phyloP scores from a whole-genome alignment of 805 yeast species.

The Candida gorgasii region DNA sequence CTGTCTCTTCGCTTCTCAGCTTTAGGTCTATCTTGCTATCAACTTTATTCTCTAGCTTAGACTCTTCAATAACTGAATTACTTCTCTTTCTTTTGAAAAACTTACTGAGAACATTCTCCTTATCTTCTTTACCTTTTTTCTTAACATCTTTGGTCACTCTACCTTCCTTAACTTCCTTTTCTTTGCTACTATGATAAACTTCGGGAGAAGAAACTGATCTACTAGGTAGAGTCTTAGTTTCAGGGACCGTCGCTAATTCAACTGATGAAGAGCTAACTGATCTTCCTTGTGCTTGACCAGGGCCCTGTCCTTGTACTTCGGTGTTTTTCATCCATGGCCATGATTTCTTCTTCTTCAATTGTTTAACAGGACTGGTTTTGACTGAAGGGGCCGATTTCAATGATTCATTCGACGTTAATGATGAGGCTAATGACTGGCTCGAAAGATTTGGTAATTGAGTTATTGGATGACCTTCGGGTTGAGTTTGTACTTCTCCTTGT shows the following conservation, averaged over 20 bases:
- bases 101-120: conserved; percentile 43
- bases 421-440: conserved; percentile 2
- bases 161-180: conserved; percentile 1
- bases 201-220: conserved; percentile 44
- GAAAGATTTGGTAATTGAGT: conserved; percentile 10
- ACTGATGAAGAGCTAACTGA: conserved; percentile 31
- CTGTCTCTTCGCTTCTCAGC: background rate
- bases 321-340: conserved; percentile 39
- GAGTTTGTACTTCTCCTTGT: background rate
- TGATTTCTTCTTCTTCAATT: conserved; percentile 36
- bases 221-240: conserved; percentile 11
- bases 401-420: conserved; percentile 11
- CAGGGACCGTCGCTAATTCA: conserved; percentile 29
- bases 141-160: conserved; percentile 6
- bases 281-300: conserved; percentile 20
- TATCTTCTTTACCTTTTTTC: conserved; percentile 22
- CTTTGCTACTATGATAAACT: conserved; percentile 12
- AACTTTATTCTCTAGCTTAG: background rate
- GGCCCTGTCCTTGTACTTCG: conserved; percentile 20
- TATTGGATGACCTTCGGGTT: background rate
- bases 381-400: conserved; percentile 7
- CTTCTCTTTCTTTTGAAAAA: conserved; percentile 39
- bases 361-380: conserved; percentile 17
- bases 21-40: background rate
- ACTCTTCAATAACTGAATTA: conserved; percentile 13